Percentiles rank a stretch among this genome's conserved stretches.
Conservation (phyloP, 257 asterid genomes). For the Nicotiana obtusifolia region DNA sequence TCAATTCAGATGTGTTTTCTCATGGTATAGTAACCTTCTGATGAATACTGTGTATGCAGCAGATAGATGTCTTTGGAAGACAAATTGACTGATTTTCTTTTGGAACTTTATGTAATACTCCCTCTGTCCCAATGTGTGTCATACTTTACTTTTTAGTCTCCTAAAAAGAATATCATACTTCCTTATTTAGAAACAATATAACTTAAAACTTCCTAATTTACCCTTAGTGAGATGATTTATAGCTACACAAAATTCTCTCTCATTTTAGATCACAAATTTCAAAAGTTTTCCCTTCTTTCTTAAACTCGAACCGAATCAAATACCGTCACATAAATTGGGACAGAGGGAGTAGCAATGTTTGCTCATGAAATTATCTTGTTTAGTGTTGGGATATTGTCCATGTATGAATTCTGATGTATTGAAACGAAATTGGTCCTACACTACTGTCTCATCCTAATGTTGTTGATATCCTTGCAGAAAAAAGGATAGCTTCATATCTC, state of each 20-base stretch:
- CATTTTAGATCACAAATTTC: too few relatives aligned
- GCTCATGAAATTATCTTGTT: neutral
- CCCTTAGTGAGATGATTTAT: too few relatives aligned
- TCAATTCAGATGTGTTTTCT: neutral
- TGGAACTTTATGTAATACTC: neutral
- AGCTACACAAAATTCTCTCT: too few relatives aligned
- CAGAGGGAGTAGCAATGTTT: neutral
- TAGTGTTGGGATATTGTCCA: conserved; percentile 4
- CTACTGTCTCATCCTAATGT: neutral
- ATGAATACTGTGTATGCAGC: neutral
- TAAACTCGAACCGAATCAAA: too few relatives aligned
- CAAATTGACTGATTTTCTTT: neutral
- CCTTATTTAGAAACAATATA: too few relatives aligned
- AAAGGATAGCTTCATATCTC: conserved; percentile 84
- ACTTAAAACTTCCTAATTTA: too few relatives aligned
- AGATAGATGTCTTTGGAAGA: neutral
- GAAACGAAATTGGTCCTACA: neutral
- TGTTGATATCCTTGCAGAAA: conserved; percentile 54
- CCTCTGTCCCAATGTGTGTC: too few relatives aligned
- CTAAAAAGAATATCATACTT: too few relatives aligned
- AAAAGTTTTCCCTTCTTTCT: too few relatives aligned
- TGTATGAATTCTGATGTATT: neutral
- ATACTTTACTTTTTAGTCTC: too few relatives aligned
- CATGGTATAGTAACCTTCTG: neutral
- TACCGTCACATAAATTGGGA: too few relatives aligned